Evolutionary conservation across 306 rosid genomes (phyloP).

Genomic region (Rosa persica): DNA sequence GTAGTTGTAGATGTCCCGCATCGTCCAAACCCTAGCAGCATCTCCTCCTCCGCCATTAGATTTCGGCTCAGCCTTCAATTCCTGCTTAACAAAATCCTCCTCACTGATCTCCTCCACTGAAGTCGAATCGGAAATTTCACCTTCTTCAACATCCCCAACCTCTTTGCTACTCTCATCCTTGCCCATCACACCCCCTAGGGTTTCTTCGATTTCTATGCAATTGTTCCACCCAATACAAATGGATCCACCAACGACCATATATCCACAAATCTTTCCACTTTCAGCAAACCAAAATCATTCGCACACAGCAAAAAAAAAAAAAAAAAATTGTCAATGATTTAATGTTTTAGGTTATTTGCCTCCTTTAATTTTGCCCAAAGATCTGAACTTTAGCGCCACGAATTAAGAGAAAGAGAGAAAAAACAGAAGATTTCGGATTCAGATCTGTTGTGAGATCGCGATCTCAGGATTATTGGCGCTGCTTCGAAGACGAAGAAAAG

Average conservation of each 20-base stretch:
- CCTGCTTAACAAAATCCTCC: conserved; percentile 78
- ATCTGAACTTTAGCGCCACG: conserved; percentile 21
- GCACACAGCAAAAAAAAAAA: not conserved
- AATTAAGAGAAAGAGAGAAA: not conserved
- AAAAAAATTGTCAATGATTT: not conserved
- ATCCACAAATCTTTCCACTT: conserved; percentile 22
- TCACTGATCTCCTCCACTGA: conserved; percentile 90
- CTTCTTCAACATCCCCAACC: conserved; percentile 82
- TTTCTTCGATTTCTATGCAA: conserved; percentile 31
- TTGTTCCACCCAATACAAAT: conserved; percentile 35
- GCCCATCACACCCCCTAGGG: conserved; percentile 44
- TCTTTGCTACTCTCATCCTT: conserved; percentile 42
- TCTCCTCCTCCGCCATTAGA: conserved; percentile 28
- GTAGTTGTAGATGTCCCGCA: conserved; percentile 65
- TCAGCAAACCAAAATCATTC: not conserved
- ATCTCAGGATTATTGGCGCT: not conserved
- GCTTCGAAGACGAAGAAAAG: not conserved
- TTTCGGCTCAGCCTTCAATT: conserved; percentile 33
- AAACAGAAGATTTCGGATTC: not conserved
- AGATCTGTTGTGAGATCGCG: conserved; percentile 26
- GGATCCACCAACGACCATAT: conserved; percentile 56
- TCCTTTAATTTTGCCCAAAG: conserved; percentile 19
- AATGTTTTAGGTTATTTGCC: conserved; percentile 27
- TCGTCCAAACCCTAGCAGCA: conserved; percentile 68
- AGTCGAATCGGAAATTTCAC: conserved; percentile 88